A percentile compares a stretch with the other conserved stretches of the same genome.
Conservation (phyloP, 129 eudicot genomes). For the Calendula officinalis region DNA sequence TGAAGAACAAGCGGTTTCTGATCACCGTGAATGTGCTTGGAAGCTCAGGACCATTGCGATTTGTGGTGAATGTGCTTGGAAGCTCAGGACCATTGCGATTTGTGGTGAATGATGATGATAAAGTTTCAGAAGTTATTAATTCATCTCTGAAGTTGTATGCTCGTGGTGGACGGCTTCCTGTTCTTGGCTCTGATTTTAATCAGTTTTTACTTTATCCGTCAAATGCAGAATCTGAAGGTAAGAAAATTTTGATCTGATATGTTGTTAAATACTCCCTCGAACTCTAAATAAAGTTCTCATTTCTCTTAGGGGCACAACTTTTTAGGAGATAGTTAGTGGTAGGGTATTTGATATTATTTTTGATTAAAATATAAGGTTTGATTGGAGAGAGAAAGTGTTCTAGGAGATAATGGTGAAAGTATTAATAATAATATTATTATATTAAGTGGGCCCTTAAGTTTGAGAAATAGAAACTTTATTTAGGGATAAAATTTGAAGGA, state of each 20-base stretch:
- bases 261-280: too few species aligned
- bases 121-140: constrained; percentile 42
- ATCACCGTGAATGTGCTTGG: constrained; percentile 48
- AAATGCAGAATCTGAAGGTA: constrained; percentile 55
- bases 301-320: too few species aligned
- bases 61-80: constrained; percentile 54
- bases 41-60: constrained; percentile 59
- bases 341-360: too few species aligned
- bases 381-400: too few species aligned
- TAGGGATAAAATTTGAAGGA: too few species aligned
- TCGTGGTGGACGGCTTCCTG: constrained; percentile 56
- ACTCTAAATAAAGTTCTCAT: too few species aligned
- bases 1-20: constrained; percentile 37
- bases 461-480: too few species aligned
- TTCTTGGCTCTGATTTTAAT: constrained; percentile 43
- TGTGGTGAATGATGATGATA: constrained; percentile 46
- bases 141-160: constrained; percentile 53
- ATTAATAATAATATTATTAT: too few species aligned
- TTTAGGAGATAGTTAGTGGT: too few species aligned
- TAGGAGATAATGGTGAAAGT: too few species aligned
- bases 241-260: neutral
- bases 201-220: constrained; percentile 53
- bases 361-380: too few species aligned
- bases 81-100: constrained; percentile 62
- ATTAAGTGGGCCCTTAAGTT: too few species aligned